These are phyloP conservation scores for Decorospora gaudefroyi DNA, from an alignment of 2,329 filamentous ascomycete species.

Conservation along the genomic window DNA sequence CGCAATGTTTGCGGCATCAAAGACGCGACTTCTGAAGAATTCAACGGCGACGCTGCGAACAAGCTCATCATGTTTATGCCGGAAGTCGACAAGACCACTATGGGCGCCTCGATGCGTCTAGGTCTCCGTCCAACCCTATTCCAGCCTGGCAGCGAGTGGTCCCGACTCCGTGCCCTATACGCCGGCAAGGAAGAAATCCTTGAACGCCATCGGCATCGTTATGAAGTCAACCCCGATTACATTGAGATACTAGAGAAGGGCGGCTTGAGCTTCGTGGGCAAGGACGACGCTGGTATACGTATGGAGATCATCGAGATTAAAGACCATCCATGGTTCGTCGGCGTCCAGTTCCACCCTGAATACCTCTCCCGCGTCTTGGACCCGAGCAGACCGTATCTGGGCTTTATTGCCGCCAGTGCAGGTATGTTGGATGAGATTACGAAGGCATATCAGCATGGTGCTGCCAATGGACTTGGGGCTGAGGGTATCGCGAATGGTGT, in stretches of 20 bases:
- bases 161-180: slow-evolving; percentile 75
- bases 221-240: slow-evolving; percentile 84
- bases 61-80: slow-evolving; percentile 90
- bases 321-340: slow-evolving; percentile 83
- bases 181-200: slow-evolving; percentile 55
- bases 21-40: slow-evolving; percentile 61
- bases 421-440: slow-evolving; percentile 63
- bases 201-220: slow-evolving; percentile 85
- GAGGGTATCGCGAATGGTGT: slow-evolving; percentile 35
- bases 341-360: slow-evolving; percentile 88
- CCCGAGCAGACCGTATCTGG: slow-evolving; percentile 76
- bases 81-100: slow-evolving; percentile 73
- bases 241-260: slow-evolving; percentile 69
- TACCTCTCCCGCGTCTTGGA: slow-evolving; percentile 76
- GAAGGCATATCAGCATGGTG: slow-evolving; percentile 31
- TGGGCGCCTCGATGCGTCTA: slow-evolving; percentile 87
- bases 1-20: slow-evolving; percentile 71
- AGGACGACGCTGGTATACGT: slow-evolving; percentile 75
- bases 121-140: slow-evolving; percentile 76
- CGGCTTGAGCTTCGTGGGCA: slow-evolving; percentile 76
- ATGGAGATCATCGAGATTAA: slow-evolving; percentile 85
- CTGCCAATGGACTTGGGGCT: slow-evolving; percentile 14
- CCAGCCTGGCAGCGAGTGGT: slow-evolving; percentile 77
- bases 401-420: slow-evolving; percentile 78
- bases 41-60: slow-evolving; percentile 64